A percentile compares a stretch with the other conserved stretches of the same genome.
phyloP scores from a whole-genome alignment of 2,329 filamentous ascomycete species.

The Metarhizium album region DNA sequence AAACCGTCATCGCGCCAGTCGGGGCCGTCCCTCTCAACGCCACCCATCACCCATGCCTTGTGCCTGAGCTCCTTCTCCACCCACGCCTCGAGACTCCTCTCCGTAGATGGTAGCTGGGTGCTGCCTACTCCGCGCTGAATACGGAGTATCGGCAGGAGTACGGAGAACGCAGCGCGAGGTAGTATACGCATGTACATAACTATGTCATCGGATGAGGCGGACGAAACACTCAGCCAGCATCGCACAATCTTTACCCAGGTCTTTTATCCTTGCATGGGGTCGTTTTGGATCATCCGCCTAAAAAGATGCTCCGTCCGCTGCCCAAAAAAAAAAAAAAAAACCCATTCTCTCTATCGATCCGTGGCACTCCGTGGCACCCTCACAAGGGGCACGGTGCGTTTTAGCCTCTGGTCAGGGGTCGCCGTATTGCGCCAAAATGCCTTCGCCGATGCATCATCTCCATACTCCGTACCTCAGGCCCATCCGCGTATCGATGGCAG shows the following conservation, averaged over 20 bases:
- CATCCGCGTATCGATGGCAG: background rate
- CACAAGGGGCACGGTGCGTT: conserved; percentile 1
- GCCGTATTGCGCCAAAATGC: background rate
- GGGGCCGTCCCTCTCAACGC: background rate
- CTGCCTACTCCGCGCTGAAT: too few species aligned
- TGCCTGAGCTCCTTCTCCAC: conserved; percentile 3
- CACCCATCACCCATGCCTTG: background rate
- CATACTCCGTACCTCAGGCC: conserved; percentile 2
- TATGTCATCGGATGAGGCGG: too few species aligned
- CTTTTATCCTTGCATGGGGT: too few species aligned
- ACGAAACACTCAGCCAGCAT: background rate
- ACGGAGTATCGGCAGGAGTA: too few species aligned
- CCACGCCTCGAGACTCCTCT: background rate
- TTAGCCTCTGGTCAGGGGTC: conserved; percentile 3
- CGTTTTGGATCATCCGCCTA: too few species aligned
- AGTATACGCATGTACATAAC: too few species aligned
- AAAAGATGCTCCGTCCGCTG: too few species aligned
- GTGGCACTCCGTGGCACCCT: background rate
- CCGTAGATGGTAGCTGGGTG: too few species aligned
- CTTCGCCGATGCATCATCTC: background rate
- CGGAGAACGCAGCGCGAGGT: too few species aligned
- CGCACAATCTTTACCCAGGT: background rate
- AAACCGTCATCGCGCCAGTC: conserved; percentile 1
- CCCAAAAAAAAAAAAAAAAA: too few species aligned
- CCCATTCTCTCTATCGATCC: too few species aligned